Percentiles rank a stretch among this genome's conserved stretches.
Conservation (phyloP, 768 basidiomycete species). For the Mycena rosella region DNA sequence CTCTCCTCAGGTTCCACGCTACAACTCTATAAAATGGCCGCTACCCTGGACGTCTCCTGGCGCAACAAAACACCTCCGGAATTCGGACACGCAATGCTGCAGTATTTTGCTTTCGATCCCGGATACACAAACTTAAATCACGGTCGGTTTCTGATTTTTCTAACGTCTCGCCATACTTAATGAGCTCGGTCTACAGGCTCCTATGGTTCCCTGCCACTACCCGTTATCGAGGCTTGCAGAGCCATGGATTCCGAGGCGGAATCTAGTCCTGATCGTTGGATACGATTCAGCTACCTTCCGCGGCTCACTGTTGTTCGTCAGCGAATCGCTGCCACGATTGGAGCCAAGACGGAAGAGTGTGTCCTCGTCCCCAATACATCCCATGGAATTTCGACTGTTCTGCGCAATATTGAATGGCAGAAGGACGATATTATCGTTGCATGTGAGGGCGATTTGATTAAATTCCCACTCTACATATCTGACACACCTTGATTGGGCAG, state of each 20-base stretch:
- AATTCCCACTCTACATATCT: neutral
- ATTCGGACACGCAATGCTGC: slow-evolving; percentile 60
- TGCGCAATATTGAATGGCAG: slow-evolving; percentile 73
- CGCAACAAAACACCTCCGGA: slow-evolving; percentile 42
- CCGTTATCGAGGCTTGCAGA: slow-evolving; percentile 58
- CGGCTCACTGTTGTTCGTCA: slow-evolving; percentile 53
- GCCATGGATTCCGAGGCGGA: slow-evolving; percentile 54
- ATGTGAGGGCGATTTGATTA: slow-evolving; percentile 50
- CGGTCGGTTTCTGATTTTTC: slow-evolving; percentile 47
- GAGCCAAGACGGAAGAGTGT: slow-evolving; percentile 56
- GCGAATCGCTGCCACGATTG: slow-evolving; percentile 64
- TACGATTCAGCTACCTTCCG: slow-evolving; percentile 47
- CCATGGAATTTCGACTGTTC: slow-evolving; percentile 69
- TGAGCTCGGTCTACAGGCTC: slow-evolving; percentile 53
- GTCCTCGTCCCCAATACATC: slow-evolving; percentile 70
- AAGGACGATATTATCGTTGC: slow-evolving; percentile 71
- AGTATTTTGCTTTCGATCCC: slow-evolving; percentile 60
- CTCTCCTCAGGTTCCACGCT: no score
- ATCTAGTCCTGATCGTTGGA: slow-evolving; percentile 65
- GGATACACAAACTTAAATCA: slow-evolving; percentile 56
- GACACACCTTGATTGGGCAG: slow-evolving; percentile 19
- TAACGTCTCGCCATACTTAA: no score
- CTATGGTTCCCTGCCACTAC: slow-evolving; percentile 62
- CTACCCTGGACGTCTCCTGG: slow-evolving; percentile 6
- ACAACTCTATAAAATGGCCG: no score